Percentiles rank a stretch among this genome's conserved stretches.
Evolutionary conservation across 306 rosid genomes (phyloP).

Genomic region (Erythrophleum fordii): DNA sequence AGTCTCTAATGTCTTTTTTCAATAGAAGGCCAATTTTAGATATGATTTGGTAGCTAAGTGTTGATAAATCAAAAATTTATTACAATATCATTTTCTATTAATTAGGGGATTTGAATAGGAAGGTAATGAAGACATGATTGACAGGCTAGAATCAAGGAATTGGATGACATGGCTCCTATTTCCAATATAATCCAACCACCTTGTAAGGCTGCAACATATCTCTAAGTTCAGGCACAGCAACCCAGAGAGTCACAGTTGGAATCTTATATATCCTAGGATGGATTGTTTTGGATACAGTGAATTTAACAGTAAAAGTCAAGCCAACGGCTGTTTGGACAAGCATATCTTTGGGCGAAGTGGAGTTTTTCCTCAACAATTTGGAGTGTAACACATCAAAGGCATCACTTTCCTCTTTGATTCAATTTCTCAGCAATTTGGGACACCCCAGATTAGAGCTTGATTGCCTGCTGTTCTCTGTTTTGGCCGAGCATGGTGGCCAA

Average conservation of each 20-base stretch:
- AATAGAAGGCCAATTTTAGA: background rate
- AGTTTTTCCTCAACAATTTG: background rate
- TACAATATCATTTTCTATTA: background rate
- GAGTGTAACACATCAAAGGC: background rate
- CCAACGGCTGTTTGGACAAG: background rate
- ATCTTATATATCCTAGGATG: background rate
- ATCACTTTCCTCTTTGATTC: background rate
- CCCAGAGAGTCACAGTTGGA: background rate
- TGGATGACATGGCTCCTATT: too few species aligned
- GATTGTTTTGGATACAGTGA: background rate
- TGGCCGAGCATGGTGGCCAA: background rate
- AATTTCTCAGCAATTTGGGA: background rate
- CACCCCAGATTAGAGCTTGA: background rate
- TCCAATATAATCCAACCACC: background rate
- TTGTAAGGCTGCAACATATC: background rate
- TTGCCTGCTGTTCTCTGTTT: background rate
- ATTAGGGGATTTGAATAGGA: background rate
- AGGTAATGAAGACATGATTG: background rate
- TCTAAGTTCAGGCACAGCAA: background rate
- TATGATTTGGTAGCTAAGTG: background rate
- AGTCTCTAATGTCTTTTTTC: background rate
- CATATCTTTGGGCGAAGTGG: background rate
- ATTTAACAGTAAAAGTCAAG: background rate
- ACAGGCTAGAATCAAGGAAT: conserved; percentile 2
- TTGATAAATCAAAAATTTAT: background rate